phyloP scores from a whole-genome alignment of 768 basidiomycete species.

The Hydnomerulius pinastri region DNA sequence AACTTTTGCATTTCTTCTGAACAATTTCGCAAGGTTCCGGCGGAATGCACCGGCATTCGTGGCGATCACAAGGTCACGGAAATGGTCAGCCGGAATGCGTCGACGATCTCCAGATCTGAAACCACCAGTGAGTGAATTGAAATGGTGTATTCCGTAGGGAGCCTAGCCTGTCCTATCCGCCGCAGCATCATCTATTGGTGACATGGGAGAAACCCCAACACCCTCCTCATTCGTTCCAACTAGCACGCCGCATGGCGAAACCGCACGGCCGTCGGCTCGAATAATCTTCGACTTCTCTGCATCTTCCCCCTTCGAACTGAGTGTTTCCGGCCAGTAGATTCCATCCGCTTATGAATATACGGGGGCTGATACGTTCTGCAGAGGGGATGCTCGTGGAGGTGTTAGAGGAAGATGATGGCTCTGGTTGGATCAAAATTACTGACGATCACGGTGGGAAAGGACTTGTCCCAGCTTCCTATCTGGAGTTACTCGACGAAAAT shows the following conservation, averaged over 20 bases:
- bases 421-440: conserved; percentile 81
- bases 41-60: conserved; percentile 53
- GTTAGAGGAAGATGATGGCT: conserved; percentile 81
- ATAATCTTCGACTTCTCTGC: conserved; percentile 77
- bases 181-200: neutral
- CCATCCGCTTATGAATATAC: conserved; percentile 8
- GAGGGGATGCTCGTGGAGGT: conserved; percentile 68
- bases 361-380: conserved; percentile 29
- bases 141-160: conserved; percentile 6
- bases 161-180: conserved; percentile 8
- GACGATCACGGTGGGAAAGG: conserved; percentile 62
- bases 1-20: conserved; percentile 9
- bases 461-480: conserved; percentile 84
- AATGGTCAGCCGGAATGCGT: conserved; percentile 31
- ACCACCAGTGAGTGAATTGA: conserved; percentile 21
- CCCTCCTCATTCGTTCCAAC: conserved; percentile 59
- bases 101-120: conserved; percentile 35
- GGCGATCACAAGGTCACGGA: conserved; percentile 28
- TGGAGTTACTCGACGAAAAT: conserved; percentile 44
- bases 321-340: conserved; percentile 53
- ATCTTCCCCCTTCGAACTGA: conserved; percentile 77
- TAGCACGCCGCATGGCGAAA: conserved; percentile 40
- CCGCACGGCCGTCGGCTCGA: conserved; percentile 52
- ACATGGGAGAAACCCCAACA: conserved; percentile 37
- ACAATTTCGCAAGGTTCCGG: conserved; percentile 56